Evolutionary conservation across 1,284 basidiomycete species (phyloP).

Genomic region (Pholiota adiposa): DNA sequence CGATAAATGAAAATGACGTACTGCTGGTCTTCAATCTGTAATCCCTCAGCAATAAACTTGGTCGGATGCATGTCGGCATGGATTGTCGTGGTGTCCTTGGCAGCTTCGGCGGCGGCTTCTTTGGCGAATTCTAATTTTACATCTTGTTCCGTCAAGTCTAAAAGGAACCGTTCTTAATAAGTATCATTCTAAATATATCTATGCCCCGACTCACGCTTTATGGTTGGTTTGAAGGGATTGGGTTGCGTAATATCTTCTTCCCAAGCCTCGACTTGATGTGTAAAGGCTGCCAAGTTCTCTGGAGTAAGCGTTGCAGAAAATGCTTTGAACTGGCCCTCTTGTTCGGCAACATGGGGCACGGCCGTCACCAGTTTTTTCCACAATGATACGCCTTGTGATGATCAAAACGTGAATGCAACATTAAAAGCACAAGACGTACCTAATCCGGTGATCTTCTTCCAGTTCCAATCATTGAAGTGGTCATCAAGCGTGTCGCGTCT

Average conservation of each 20-base stretch:
- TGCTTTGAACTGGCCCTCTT: conserved; percentile 18
- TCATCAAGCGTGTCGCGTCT: conserved; percentile 36
- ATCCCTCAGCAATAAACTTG: no score
- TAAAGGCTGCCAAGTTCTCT: conserved; percentile 17
- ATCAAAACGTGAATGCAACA: neutral
- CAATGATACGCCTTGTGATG: conserved; percentile 8
- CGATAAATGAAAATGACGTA: no score
- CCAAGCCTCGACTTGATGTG: conserved; percentile 19
- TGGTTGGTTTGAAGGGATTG: conserved; percentile 10
- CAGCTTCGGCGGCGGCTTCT: conserved; percentile 1
- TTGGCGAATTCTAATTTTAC: conserved; percentile 1
- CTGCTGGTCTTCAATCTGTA: no score
- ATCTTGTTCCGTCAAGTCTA: conserved; percentile 4
- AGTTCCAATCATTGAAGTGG: conserved; percentile 35
- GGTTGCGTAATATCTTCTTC: conserved; percentile 1
- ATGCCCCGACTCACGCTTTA: neutral
- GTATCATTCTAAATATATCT: neutral
- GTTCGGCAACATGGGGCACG: conserved; percentile 13
- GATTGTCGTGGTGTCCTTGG: neutral
- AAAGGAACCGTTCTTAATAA: neutral
- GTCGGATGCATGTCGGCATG: no score
- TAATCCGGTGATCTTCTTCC: conserved; percentile 24
- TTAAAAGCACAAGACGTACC: conserved; percentile 11
- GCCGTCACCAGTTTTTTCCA: conserved; percentile 15
- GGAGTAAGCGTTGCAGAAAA: conserved; percentile 15